Evolutionary conservation across 306 rosid species (phyloP).

Genomic region (Crotalaria pallida): DNA sequence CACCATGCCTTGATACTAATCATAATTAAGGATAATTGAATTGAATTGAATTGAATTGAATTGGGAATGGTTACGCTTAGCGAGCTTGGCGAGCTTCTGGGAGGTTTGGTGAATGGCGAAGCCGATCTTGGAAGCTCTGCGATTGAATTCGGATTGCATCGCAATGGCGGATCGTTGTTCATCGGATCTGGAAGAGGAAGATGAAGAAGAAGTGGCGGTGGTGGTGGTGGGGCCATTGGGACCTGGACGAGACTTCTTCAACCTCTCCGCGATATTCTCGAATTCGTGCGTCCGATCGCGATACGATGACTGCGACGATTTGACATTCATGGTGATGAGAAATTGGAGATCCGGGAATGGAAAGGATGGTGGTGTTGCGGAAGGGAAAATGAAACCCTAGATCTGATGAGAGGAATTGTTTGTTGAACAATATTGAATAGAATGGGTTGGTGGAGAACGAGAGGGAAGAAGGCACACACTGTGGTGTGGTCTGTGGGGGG

Average conservation of each 20-base stretch:
- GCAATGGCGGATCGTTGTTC: constrained; percentile 65
- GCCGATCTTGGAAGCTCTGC: constrained; percentile 84
- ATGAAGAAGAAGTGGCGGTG: background rate
- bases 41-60: too few relatives aligned
- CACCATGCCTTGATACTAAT: too few relatives aligned
- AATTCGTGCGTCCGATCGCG: constrained; percentile 89
- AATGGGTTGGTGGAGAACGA: too few relatives aligned
- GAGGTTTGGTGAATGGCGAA: constrained; percentile 91
- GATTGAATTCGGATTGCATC: constrained; percentile 75
- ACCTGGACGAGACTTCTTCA: constrained; percentile 54
- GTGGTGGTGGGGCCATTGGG: constrained; percentile 50
- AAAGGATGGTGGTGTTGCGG: too few relatives aligned
- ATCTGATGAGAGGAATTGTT: too few relatives aligned
- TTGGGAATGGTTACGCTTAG: constrained; percentile 60
- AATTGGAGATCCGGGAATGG: background rate
- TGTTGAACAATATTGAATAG: too few relatives aligned
- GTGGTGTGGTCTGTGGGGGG: too few relatives aligned
- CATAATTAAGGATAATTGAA: too few relatives aligned
- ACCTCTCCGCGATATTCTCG: constrained; percentile 62
- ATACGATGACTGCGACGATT: constrained; percentile 61
- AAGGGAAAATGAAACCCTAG: too few relatives aligned
- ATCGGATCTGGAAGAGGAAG: constrained; percentile 46
- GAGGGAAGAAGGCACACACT: too few relatives aligned
- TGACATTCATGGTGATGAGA: constrained; percentile 38
- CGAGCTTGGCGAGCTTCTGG: constrained; percentile 85